Evolutionary conservation across 2,329 filamentous ascomycete genomes (phyloP).

Genomic region (Emericellopsis atlantica): DNA sequence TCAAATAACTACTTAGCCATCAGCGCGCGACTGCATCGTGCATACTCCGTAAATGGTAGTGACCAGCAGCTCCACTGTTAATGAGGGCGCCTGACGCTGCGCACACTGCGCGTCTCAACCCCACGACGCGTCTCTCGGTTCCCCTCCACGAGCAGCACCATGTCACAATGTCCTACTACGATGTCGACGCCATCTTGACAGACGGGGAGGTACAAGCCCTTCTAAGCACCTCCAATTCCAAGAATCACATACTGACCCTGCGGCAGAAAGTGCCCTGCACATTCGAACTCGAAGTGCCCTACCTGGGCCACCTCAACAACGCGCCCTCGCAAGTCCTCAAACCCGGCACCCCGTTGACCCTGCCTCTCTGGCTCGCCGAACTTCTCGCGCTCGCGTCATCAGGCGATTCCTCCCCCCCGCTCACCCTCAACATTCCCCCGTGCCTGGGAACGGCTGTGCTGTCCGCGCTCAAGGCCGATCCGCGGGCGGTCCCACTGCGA

Average conservation of each 20-base stretch:
- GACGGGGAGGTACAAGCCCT: constrained; percentile 57
- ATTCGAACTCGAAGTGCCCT: constrained; percentile 80
- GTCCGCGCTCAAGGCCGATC: constrained; percentile 83
- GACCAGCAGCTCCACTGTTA: no score
- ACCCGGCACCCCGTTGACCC: constrained; percentile 62
- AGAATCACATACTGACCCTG: constrained; percentile 6
- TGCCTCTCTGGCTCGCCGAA: constrained; percentile 90
- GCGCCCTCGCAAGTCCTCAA: constrained; percentile 62
- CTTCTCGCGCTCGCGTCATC: constrained; percentile 67
- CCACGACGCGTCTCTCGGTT: neutral
- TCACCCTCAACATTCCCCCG: constrained; percentile 70
- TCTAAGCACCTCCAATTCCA: no score
- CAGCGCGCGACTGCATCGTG: no score
- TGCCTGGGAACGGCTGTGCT: constrained; percentile 69
- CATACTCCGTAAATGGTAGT: no score
- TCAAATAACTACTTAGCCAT: no score
- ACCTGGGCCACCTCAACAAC: constrained; percentile 81
- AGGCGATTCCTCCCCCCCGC: constrained; percentile 41
- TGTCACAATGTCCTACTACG: constrained; percentile 60
- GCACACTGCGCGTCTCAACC: neutral
- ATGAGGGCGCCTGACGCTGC: neutral
- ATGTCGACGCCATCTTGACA: constrained; percentile 72
- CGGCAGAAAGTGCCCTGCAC: constrained; percentile 84
- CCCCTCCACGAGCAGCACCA: neutral
- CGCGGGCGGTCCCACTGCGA: constrained; percentile 71